A percentile compares a stretch with the other conserved stretches of the same genome.
phyloP scores from a whole-genome alignment of 192 early-diverging fungal genomes.

The Paraglomus brasilianum region DNA sequence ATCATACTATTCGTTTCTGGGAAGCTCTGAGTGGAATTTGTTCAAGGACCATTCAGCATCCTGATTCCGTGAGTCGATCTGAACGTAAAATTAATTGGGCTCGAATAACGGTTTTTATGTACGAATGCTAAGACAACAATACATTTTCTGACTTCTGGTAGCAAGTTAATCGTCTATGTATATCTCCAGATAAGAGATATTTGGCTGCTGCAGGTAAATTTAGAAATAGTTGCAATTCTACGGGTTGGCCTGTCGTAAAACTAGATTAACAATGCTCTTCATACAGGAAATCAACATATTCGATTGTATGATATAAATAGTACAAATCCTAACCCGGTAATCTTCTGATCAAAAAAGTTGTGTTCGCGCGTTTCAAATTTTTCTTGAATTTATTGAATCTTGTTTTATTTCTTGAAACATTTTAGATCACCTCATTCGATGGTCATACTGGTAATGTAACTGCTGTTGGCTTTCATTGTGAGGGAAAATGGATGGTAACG shows the following conservation, averaged over 20 bases:
- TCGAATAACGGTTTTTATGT: conserved; percentile 1
- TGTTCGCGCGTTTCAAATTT: not conserved
- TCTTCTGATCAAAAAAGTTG: not conserved
- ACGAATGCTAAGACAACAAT: not conserved
- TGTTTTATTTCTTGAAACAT: not conserved
- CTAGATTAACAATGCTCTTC: too few species aligned
- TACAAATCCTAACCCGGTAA: conserved; percentile 72
- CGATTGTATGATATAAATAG: conserved; percentile 82
- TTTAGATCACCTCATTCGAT: conserved; percentile 56
- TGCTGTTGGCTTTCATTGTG: conserved; percentile 62
- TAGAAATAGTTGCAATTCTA: not conserved
- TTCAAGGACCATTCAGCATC: conserved; percentile 73
- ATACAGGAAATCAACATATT: conserved; percentile 73
- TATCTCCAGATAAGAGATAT: conserved; percentile 86
- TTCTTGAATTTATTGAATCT: not conserved
- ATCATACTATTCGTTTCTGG: conserved; percentile 74
- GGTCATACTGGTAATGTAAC: conserved; percentile 63
- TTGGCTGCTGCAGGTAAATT: conserved; percentile 73
- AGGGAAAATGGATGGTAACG: conserved; percentile 77
- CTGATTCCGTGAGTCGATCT: conserved; percentile 63
- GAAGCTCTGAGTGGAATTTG: conserved; percentile 67
- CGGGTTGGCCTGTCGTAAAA: not conserved
- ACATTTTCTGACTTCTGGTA: conserved; percentile 30
- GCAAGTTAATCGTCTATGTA: conserved; percentile 86
- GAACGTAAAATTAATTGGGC: not conserved